Conservation (phyloP, 2,329 filamentous ascomycete species). For the Colletotrichum musae region DNA sequence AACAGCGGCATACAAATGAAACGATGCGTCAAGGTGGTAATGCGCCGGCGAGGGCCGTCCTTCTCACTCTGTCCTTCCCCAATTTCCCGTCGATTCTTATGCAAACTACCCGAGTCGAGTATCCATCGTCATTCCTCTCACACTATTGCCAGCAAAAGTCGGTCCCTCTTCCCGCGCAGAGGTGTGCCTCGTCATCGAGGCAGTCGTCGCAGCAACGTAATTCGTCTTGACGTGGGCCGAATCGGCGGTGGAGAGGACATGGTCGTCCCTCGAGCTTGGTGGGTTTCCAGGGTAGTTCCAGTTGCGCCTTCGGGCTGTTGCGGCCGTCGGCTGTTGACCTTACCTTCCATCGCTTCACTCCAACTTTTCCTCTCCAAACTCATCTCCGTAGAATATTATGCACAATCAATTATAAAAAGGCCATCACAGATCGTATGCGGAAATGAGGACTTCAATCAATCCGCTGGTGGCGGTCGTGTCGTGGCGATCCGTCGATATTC, state of each 20-base stretch:
- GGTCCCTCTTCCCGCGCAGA: conserved; percentile 24
- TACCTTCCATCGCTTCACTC: conserved; percentile 13
- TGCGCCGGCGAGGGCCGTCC: conserved; percentile 36
- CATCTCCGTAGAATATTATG: conserved; percentile 38
- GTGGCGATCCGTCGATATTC: conserved; percentile 36
- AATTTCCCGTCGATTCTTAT: conserved; percentile 39
- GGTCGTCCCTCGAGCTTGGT: conserved; percentile 29
- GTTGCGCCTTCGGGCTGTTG: conserved; percentile 27
- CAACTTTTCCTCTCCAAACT: conserved; percentile 41
- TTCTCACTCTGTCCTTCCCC: conserved; percentile 36
- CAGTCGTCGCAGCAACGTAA: conserved; percentile 36
- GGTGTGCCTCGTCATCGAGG: conserved; percentile 29
- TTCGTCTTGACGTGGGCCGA: conserved; percentile 20
- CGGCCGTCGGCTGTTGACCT: conserved; percentile 24
- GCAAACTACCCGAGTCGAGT: conserved; percentile 41
- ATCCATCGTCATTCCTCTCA: conserved; percentile 34
- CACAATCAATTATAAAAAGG: conserved; percentile 39
- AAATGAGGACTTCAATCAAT: conserved; percentile 32
- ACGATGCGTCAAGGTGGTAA: conserved; percentile 38
- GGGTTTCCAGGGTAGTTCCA: conserved; percentile 28
- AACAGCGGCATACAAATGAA: conserved; percentile 34
- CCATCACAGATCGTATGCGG: conserved; percentile 40
- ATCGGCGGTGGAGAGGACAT: conserved; percentile 27
- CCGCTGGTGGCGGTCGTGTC: conserved; percentile 28
- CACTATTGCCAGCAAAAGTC: conserved; percentile 25